Evolutionary conservation across 164 flowering plant species (phyloP), one percentile per base, ranked within the genome.

Genomic region (Magnolia sinica): DNA sequence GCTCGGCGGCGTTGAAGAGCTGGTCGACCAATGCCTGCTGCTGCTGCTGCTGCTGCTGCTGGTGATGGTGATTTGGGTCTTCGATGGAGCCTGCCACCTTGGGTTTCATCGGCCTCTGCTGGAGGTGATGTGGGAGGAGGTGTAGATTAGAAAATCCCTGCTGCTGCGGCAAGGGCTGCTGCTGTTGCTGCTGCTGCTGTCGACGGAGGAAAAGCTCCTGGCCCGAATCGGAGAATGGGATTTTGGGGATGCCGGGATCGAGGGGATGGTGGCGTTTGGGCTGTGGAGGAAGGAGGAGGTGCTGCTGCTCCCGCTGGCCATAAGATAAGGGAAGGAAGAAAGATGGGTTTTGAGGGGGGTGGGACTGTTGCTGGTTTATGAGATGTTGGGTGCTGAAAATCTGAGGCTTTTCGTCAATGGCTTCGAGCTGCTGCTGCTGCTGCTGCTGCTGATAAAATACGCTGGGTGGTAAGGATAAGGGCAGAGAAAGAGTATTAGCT

Each of bases 1-100:
- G 86, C 91, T 96, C 95, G 37, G 93, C 96, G 8, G 97, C 97
- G 84, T 94, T 87, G 82, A 76, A 84, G 49, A 95, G 87, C 84
- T 89, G 98, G 82, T 95, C 92, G 6, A 85, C 77, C 31, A 87
- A 78, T 8, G 82, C 91, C 76, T 86, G 88, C 74, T 88, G 89
- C 76, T 83, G 86, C 78, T 84, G 87, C 55, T 83, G 87, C 45
- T 37, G 87, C 55, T 83, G 87, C 7, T 37, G 80, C 20, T 81
- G 85, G 58, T 83, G 89, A 61, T 85, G 90, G 50, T 66, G 76
- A 68, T 63, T 74, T 8, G 50, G 75, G 73, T 85, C 89, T 3
- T 87, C 85, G 8, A 20, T 87, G 4, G 86, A 82, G 61, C 64
- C 80, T 4, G 20, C 81, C 81, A 80, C 74, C 73, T 85, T 84